phyloP scores from a whole-genome alignment of 805 yeast genomes.

The Myxozyma vanderwaltii region DNA sequence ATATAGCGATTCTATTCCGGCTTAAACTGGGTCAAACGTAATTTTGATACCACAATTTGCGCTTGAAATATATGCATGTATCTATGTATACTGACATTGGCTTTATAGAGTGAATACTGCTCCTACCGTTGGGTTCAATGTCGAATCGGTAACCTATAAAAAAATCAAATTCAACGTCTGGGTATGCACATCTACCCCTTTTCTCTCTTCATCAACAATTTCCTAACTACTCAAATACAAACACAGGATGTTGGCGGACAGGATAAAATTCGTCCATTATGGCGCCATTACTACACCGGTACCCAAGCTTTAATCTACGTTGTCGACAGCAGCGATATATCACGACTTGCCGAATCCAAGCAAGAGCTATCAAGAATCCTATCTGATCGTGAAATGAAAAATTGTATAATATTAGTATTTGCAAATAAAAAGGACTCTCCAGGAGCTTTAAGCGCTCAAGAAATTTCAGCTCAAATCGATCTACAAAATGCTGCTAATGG shows the following conservation, averaged over 20 bases:
- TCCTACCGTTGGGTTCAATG: constrained; percentile 72
- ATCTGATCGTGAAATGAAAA: constrained; percentile 97
- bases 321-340: constrained; percentile 97
- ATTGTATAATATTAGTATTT: constrained; percentile 90
- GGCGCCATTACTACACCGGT: constrained; percentile 99
- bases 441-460: constrained; percentile 98
- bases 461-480: constrained; percentile 95
- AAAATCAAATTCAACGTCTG: constrained; percentile 83
- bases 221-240: not conserved
- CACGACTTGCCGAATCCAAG: constrained; percentile 96
- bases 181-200: constrained; percentile 41
- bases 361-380: constrained; percentile 98
- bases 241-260: constrained; percentile 97
- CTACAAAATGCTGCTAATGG: constrained; percentile 92
- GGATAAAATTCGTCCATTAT: constrained; percentile 96
- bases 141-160: constrained; percentile 78
- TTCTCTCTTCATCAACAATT: too few relatives aligned
- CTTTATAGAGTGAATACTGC: constrained; percentile 63
- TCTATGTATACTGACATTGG: not conserved
- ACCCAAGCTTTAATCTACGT: constrained; percentile 98
- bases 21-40: constrained; percentile 43
- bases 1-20: constrained; percentile 67
- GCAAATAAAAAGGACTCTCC: constrained; percentile 99
- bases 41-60: not conserved
- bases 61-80: not conserved